Base-by-base conservation (phyloP, 2,329 filamentous ascomycete genomes). In the Herpotrichia juniperi region DNA sequence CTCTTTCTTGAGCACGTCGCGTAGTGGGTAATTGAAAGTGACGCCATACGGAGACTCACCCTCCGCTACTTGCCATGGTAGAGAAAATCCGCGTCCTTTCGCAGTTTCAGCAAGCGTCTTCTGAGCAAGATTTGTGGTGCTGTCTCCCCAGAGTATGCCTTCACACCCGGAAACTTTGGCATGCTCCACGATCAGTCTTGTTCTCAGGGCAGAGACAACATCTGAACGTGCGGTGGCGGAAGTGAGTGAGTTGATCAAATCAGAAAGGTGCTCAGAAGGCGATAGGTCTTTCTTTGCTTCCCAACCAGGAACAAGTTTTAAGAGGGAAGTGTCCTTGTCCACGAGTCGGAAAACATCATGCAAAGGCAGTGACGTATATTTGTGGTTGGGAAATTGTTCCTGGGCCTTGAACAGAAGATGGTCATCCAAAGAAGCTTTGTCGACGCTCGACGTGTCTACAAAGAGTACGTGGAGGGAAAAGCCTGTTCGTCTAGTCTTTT, bases 71-170 rank as follows among this genome's bases (percentile, higher is more conserved):
- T 90, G 85, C 86, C 88, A 93, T 1, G 93, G 90, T 17, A 97
- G 76, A 4, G 89, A 85, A 61, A 88, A 92, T 1, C 93, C 94
- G 43, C 93, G 84, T 1, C 94, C 94, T 75, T 96, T 97, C 21
- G 93, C 92, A 2, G 93, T 92, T 75, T 94, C 91, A 6, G 91
- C 82, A 12, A 99, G 83, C 0, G 91, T 90, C 65, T 91, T 87
- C 61, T 93, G 91, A 3, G 94, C 93, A 25, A 99, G 85, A 14
- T 87, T 85, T 4, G 92, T 97, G 17, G 94, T 96, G 59, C 86
- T 96, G 74, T 93, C 87, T 19, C 90, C 93, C 73, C 94, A 88
- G 1, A 97, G 75, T 35, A 97, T 81, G 11, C 86, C 86, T 57
- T 88, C 83, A 69, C 87, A 94, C 11, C 68, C 75, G 24, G 81